Evolutionary conservation across 2,329 filamentous ascomycete genomes (phyloP).

Genomic region (Pseudocercospora fijiensis): DNA sequence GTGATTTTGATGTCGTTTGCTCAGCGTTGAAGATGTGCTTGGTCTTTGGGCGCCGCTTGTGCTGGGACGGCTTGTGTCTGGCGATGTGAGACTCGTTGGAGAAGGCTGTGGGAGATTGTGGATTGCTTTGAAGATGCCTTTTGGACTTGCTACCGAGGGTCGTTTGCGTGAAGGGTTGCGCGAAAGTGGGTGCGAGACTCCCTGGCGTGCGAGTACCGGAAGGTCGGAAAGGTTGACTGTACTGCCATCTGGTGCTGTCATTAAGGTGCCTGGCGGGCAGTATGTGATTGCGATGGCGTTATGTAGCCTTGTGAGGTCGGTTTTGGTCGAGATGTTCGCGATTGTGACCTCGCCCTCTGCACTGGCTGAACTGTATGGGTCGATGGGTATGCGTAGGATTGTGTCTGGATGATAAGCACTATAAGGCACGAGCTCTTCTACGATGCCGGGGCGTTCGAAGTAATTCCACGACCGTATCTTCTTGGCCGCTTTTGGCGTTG

Average conservation of each 20-base stretch:
- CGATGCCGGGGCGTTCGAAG: constrained; percentile 55
- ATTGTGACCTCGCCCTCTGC: constrained; percentile 67
- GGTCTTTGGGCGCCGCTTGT: constrained; percentile 9
- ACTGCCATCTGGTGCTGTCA: constrained; percentile 38
- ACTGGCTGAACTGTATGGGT: constrained; percentile 53
- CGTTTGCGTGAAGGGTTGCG: constrained; percentile 12
- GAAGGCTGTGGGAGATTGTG: background rate
- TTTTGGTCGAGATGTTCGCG: constrained; percentile 62
- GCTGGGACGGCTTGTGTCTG: constrained; percentile 8
- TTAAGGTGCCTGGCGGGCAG: constrained; percentile 53
- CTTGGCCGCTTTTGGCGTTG: constrained; percentile 63
- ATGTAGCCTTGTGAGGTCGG: constrained; percentile 61
- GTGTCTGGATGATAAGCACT: constrained; percentile 41
- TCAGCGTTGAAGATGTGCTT: background rate
- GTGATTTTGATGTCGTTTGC: constrained; percentile 17
- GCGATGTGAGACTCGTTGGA: background rate
- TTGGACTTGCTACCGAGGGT: constrained; percentile 12
- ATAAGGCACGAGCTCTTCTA: constrained; percentile 46
- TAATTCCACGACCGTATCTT: constrained; percentile 67
- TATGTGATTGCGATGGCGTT: constrained; percentile 72
- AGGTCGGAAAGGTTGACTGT: constrained; percentile 40
- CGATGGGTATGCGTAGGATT: constrained; percentile 54
- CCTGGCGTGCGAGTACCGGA: constrained; percentile 35
- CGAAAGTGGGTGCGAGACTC: background rate
- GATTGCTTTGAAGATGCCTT: constrained; percentile 13